Base-by-base conservation (phyloP, 2,329 filamentous ascomycete species). In the Colletotrichum eleusines region DNA sequence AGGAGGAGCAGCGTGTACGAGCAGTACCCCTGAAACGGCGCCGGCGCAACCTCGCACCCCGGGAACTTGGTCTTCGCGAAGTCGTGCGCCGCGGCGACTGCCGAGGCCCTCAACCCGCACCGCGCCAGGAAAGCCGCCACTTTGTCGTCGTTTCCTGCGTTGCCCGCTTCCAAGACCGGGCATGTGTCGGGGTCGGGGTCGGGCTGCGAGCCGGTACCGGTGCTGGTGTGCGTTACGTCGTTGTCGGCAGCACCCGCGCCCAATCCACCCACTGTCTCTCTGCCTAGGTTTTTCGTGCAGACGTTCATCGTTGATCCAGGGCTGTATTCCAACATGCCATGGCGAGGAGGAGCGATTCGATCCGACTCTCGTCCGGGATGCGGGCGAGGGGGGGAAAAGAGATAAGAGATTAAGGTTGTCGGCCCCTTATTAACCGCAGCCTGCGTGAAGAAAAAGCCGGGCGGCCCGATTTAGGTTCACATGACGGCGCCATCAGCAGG, bases 1-100 rank as follows among this genome's bases (percentile, higher is more conserved):
- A 80, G 80, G 20, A 85, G 76, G 31, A 79, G 76, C 8, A 87
- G 71, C 0, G 86, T 88, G 73, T 87, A 83, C 2, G 86, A 88
- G 73, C 86, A 88, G 72, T 85, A 86, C 23, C 86, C 86, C 73
- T 88, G 86, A 6, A 78, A 78, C 8, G 78, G 74, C 9, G 79
- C 78, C 3, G 81, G 78, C 4, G 74, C 72, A 33, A 83, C 75
- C 3, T 74, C 62, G n/a, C 69, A 61, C 6, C 70, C 72, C 0
- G 80, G 78, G 59, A 82, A 84, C 0, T 73, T 74, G 20, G 75
- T 63, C 48, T 66, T 71, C 18, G 80, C 77, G 58, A 83, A 81
- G 3, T 73, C 72, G 63, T 83, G 61, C 59, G 42, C 59, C 35
- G 58, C 42, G 16, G 35, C 23, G 20, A 65, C 20, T 9, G 61